Evolutionary conservation across 2,329 filamentous ascomycete genomes (phyloP).

Genomic region (Epichloe gansuensis): DNA sequence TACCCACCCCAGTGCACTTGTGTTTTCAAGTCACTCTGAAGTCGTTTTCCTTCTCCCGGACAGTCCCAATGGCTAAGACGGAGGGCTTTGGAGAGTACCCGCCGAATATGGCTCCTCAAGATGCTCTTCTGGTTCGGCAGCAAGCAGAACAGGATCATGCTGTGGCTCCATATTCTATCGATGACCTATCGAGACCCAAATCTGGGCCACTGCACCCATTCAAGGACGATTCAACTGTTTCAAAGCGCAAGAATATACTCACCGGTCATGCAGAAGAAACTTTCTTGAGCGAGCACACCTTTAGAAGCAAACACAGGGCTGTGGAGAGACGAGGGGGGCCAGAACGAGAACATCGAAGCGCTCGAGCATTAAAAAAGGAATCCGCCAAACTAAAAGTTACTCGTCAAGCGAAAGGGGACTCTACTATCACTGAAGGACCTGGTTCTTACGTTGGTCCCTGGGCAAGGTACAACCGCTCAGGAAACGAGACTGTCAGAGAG

Average conservation of each 20-base stretch:
- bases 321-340: slow-evolving; percentile 54
- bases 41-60: neutral
- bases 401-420: slow-evolving; percentile 74
- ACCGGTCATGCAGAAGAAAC: slow-evolving; percentile 85
- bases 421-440: slow-evolving; percentile 72
- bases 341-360: slow-evolving; percentile 41
- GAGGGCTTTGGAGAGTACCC: slow-evolving; percentile 50
- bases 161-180: slow-evolving; percentile 54
- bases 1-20: neutral
- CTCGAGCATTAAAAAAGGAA: slow-evolving; percentile 52
- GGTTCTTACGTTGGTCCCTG: slow-evolving; percentile 88
- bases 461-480: slow-evolving; percentile 66
- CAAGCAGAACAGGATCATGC: slow-evolving; percentile 45
- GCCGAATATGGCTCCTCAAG: slow-evolving; percentile 52
- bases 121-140: slow-evolving; percentile 46
- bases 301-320: slow-evolving; percentile 75
- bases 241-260: slow-evolving; percentile 69
- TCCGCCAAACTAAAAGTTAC: slow-evolving; percentile 56
- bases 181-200: slow-evolving; percentile 52
- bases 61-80: slow-evolving; percentile 27
- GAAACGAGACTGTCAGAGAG: slow-evolving; percentile 62
- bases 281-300: slow-evolving; percentile 79
- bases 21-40: neutral
- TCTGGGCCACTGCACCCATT: slow-evolving; percentile 67
- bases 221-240: slow-evolving; percentile 43